phyloP scores from a whole-genome alignment of 2,329 filamentous ascomycete species.

The Fusarium sp. region DNA sequence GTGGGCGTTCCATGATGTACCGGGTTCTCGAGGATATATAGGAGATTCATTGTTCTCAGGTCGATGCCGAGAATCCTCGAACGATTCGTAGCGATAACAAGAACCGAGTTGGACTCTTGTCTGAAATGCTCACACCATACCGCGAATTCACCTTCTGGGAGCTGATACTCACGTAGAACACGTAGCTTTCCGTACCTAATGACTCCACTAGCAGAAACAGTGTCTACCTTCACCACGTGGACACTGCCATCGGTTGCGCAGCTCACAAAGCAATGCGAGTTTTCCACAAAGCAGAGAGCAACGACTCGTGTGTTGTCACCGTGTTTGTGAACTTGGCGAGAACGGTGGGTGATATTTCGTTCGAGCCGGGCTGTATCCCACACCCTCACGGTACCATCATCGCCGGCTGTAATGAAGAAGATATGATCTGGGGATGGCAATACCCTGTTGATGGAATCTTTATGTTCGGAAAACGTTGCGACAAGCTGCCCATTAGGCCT shows the following conservation, averaged over 20 bases:
- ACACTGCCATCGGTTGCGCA: slow-evolving; percentile 92
- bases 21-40: slow-evolving; percentile 88
- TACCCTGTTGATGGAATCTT: slow-evolving; percentile 84
- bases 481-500: slow-evolving; percentile 87
- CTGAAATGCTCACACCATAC: slow-evolving; percentile 96
- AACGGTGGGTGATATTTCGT: slow-evolving; percentile 89
- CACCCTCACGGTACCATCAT: slow-evolving; percentile 90
- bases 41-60: slow-evolving; percentile 84
- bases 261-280: slow-evolving; percentile 93
- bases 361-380: slow-evolving; percentile 95
- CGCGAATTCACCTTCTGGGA: slow-evolving; percentile 81
- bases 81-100: slow-evolving; percentile 88
- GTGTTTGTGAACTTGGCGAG: slow-evolving; percentile 88
- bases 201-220: slow-evolving; percentile 62
- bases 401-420: slow-evolving; percentile 94
- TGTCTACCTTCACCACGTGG: slow-evolving; percentile 87
- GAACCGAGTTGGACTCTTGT: slow-evolving; percentile 83
- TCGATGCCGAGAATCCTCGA: slow-evolving; percentile 89
- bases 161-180: slow-evolving; percentile 83
- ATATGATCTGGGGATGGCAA: slow-evolving; percentile 88
- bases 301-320: slow-evolving; percentile 79
- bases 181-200: slow-evolving; percentile 85
- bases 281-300: slow-evolving; percentile 90
- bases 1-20: slow-evolving; percentile 93
- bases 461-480: slow-evolving; percentile 91